These are phyloP conservation scores for Dujonia santamariae DNA, from an alignment of 1,139 yeast species.

Conservation along the genomic window DNA sequence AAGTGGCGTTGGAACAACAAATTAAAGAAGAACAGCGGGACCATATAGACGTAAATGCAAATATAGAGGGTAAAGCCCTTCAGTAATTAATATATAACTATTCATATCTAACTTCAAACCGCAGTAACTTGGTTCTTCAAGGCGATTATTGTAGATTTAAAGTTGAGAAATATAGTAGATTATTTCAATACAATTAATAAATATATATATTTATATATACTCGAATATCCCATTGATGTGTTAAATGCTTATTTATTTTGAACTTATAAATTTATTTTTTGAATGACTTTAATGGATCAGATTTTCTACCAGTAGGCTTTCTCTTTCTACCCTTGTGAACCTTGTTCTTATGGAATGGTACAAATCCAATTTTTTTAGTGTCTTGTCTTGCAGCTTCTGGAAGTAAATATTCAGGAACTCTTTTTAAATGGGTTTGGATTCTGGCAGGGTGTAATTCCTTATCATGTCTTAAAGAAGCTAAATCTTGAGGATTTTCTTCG, in stretches of 20 bases:
- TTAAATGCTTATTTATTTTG: neutral
- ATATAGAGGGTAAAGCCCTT: no score
- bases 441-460: constrained; percentile 81
- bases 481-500: constrained; percentile 97
- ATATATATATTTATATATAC: no score
- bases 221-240: no score
- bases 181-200: no score
- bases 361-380: constrained; percentile 63
- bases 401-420: constrained; percentile 87
- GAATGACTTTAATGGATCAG: constrained; percentile 68
- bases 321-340: constrained; percentile 40
- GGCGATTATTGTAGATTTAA: no score
- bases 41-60: neutral
- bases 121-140: no score
- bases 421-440: constrained; percentile 79
- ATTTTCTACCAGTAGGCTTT: constrained; percentile 40
- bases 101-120: no score
- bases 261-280: constrained; percentile 14
- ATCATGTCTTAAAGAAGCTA: constrained; percentile 86
- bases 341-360: constrained; percentile 66
- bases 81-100: no score
- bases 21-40: neutral
- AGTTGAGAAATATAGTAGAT: no score
- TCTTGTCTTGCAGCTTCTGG: constrained; percentile 75
- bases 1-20: neutral